Evolutionary conservation across 108 stramenopile species (phyloP), one percentile per base, ranked within the genome.

Genomic region (Ochromonas danica): DNA sequence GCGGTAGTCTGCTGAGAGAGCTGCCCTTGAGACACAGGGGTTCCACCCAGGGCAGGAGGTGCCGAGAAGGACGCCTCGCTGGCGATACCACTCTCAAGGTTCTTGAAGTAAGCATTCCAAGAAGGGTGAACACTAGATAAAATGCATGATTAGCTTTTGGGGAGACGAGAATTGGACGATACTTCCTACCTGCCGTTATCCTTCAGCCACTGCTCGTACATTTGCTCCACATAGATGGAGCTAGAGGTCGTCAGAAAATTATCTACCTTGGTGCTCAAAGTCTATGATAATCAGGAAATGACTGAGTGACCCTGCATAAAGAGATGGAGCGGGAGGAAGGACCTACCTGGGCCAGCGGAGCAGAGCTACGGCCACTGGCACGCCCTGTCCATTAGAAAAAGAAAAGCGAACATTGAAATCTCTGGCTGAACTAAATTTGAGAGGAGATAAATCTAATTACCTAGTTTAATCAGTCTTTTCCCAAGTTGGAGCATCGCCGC

Each of bases 211-310:
- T 82, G 72, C n/a, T 67, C 41, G 67, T 89, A 89, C 89, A 88
- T 88, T 28, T 86, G 71, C 67, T 89, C 89, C 61, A 89, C 79
- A 83, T 89, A 89, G 40, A 89, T 45, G 40, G 84, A 81, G 62
- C 51, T 82, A 71, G 81, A 80, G 61, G 83, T 77, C n/a, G 2
- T 22, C 39, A 79, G 65, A 70, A 84, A 82, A n/a, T 28, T 39
- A 51, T 82, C 80, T 6, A 35, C 65, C 30, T 67, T 67, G 31
- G 63, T 67, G n/a, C n/a, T n/a, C n/a, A n/a, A n/a, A n/a, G n/a
- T n/a, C n/a, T n/a, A n/a, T n/a, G n/a, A n/a, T n/a, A n/a, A n/a
- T n/a, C n/a, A n/a, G n/a, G n/a, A n/a, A n/a, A n/a, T n/a, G n/a
- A n/a, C n/a, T n/a, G n/a, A n/a, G n/a, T n/a, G n/a, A n/a, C n/a